These are phyloP conservation scores for Boletus sp. DNA, from an alignment of 1,284 basidiomycete genomes.

Conservation along the genomic window DNA sequence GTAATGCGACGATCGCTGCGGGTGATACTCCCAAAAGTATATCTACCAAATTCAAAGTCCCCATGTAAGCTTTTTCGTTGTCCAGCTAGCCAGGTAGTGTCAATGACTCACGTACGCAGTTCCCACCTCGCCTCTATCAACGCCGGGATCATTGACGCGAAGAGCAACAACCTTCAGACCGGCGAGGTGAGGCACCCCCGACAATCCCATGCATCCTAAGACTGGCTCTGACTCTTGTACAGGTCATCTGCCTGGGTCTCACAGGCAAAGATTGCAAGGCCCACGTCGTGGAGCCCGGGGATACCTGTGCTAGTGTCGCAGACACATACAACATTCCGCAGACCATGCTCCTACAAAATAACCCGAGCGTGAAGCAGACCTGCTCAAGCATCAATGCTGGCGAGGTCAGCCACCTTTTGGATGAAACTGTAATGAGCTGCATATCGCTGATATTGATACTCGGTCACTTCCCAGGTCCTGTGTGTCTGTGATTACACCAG, in stretches of 20 bases:
- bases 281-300: conserved; percentile 42
- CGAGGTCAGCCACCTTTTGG: conserved; percentile 37
- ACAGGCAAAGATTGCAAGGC: conserved; percentile 48
- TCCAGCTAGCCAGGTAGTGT: not conserved
- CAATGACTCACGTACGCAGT: conserved; percentile 22
- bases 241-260: conserved; percentile 49
- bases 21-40: conserved; percentile 42
- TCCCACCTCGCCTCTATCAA: conserved; percentile 49
- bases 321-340: conserved; percentile 40
- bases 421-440: too few relatives aligned
- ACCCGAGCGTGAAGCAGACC: conserved; percentile 52
- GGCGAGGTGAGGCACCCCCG: conserved; percentile 32
- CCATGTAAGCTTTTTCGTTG: conserved; percentile 41
- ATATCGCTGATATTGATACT: conserved; percentile 7
- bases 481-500: conserved; percentile 31
- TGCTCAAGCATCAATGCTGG: conserved; percentile 54
- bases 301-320: conserved; percentile 48
- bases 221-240: not conserved
- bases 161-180: conserved; percentile 43
- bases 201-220: not conserved
- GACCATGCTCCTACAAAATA: conserved; percentile 51
- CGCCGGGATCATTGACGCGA: conserved; percentile 36
- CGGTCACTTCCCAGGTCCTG: conserved; percentile 22
- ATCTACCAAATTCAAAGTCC: conserved; percentile 46
- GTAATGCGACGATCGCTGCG: conserved; percentile 42